These are phyloP conservation scores for Discostella stelligera DNA, from an alignment of 352 stramenopile genomes.

Conservation along the genomic window DNA sequence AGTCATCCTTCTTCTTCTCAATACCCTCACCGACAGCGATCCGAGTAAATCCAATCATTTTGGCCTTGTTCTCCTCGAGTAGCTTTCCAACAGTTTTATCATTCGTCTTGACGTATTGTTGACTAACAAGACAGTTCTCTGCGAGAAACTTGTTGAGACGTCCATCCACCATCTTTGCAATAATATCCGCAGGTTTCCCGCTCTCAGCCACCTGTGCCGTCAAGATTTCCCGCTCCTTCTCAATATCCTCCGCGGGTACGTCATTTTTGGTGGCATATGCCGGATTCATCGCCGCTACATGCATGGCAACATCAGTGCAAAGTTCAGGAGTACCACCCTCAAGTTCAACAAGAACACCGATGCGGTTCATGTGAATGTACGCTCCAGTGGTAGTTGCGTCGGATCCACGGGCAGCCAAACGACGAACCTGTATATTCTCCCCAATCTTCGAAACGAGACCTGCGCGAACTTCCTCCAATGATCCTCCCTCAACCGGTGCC, in stretches of 20 bases:
- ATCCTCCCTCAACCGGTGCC: conserved; percentile 47
- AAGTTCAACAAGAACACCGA: conserved; percentile 89
- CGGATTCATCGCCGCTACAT: conserved; percentile 90
- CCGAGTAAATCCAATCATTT: conserved; percentile 76
- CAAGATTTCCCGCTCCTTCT: conserved; percentile 88
- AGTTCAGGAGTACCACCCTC: conserved; percentile 84
- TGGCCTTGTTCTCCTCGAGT: conserved; percentile 71
- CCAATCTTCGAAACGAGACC: conserved; percentile 78
- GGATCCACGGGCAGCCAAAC: conserved; percentile 45
- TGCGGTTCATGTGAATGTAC: conserved; percentile 83
- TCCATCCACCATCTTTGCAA: conserved; percentile 92
- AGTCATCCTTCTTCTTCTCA: conserved; percentile 78
- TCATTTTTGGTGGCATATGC: conserved; percentile 86
- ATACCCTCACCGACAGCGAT: conserved; percentile 77
- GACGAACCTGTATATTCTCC: conserved; percentile 64
- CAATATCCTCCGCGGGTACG: conserved; percentile 86
- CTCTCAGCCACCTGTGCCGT: conserved; percentile 84
- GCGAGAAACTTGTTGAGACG: conserved; percentile 90
- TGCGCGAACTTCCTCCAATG: conserved; percentile 60
- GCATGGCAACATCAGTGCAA: conserved; percentile 89
- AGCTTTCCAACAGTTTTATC: conserved; percentile 75
- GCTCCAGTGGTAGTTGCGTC: conserved; percentile 58
- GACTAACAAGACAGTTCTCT: conserved; percentile 89
- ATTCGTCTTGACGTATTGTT: conserved; percentile 80
- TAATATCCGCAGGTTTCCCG: conserved; percentile 88